phyloP scores from a whole-genome alignment of 768 basidiomycete species.

The Pulveroboletus sp. region DNA sequence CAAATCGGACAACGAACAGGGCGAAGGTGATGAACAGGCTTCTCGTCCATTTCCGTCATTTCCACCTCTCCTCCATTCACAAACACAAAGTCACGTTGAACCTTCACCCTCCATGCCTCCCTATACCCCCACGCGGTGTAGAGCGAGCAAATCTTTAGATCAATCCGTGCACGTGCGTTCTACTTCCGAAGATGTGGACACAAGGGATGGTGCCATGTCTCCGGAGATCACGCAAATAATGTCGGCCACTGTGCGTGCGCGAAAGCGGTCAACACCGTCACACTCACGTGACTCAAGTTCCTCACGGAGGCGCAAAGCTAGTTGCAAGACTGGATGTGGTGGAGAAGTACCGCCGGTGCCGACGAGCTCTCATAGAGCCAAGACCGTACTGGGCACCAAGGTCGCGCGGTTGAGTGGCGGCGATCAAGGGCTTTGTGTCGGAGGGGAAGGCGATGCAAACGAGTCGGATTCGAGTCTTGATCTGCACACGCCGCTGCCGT shows the following conservation, averaged over 20 bases:
- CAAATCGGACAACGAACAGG: slow-evolving; percentile 23
- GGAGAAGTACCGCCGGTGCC: slow-evolving; percentile 12
- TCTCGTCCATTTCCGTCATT: slow-evolving; percentile 25
- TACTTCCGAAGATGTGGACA: slow-evolving; percentile 3
- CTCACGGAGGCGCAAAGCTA: slow-evolving; percentile 15
- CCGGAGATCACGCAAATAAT: slow-evolving; percentile 41
- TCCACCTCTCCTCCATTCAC: slow-evolving; percentile 21
- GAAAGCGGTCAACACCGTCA: slow-evolving; percentile 21
- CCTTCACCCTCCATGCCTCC: slow-evolving; percentile 3
- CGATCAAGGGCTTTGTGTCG: neutral
- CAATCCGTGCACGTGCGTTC: slow-evolving; percentile 10
- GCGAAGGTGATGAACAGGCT: slow-evolving; percentile 21
- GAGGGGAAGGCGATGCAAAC: slow-evolving; percentile 27
- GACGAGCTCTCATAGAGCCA: slow-evolving; percentile 3
- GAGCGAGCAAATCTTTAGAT: slow-evolving; percentile 17
- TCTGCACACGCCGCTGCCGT: slow-evolving; percentile 67
- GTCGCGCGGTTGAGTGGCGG: neutral
- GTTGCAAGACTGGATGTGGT: slow-evolving; percentile 4
- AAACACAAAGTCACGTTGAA: slow-evolving; percentile 6
- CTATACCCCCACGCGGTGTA: slow-evolving; percentile 23
- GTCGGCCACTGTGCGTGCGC: slow-evolving; percentile 35
- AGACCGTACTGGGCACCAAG: neutral
- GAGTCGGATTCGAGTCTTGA: slow-evolving; percentile 65
- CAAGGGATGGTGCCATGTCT: slow-evolving; percentile 21
- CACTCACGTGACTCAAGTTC: slow-evolving; percentile 23